Conservation (phyloP, 208 protist species). For the Chromosphaera perkinsii region DNA sequence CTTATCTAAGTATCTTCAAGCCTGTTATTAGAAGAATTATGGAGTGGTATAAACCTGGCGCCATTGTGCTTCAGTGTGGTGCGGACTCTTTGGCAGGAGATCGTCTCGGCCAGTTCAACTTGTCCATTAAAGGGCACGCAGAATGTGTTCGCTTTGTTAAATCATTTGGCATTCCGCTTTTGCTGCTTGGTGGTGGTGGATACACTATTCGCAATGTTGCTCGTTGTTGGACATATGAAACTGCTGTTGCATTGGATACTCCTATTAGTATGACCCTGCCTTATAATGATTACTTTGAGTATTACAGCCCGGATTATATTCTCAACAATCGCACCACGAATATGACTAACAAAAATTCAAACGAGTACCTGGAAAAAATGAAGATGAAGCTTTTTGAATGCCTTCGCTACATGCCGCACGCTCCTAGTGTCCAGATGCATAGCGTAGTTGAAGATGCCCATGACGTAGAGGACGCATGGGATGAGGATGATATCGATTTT, state of each 20-base stretch:
- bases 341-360: slow-evolving; percentile 64
- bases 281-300: slow-evolving; percentile 83
- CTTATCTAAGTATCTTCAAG: slow-evolving; percentile 83
- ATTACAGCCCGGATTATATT: slow-evolving; percentile 76
- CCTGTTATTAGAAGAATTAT: slow-evolving; percentile 83
- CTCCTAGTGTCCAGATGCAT: slow-evolving; percentile 21
- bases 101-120: slow-evolving; percentile 78
- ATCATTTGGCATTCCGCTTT: slow-evolving; percentile 76
- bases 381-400: slow-evolving; percentile 20
- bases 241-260: slow-evolving; percentile 37
- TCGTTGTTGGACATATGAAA: slow-evolving; percentile 95
- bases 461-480: background rate
- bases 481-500: background rate
- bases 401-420: background rate
- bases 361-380: slow-evolving; percentile 50
- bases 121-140: slow-evolving; percentile 71
- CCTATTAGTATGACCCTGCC: slow-evolving; percentile 48
- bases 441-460: background rate
- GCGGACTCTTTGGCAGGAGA: slow-evolving; percentile 73
- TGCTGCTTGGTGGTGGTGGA: slow-evolving; percentile 96
- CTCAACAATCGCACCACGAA: slow-evolving; percentile 61
- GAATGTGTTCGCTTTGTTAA: slow-evolving; percentile 89
- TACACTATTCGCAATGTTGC: slow-evolving; percentile 96
- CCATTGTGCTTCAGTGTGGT: slow-evolving; percentile 87
- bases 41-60: slow-evolving; percentile 82